These are phyloP conservation scores for Ogataea paraovalis DNA, from an alignment of 805 yeast genomes.

Conservation along the genomic window DNA sequence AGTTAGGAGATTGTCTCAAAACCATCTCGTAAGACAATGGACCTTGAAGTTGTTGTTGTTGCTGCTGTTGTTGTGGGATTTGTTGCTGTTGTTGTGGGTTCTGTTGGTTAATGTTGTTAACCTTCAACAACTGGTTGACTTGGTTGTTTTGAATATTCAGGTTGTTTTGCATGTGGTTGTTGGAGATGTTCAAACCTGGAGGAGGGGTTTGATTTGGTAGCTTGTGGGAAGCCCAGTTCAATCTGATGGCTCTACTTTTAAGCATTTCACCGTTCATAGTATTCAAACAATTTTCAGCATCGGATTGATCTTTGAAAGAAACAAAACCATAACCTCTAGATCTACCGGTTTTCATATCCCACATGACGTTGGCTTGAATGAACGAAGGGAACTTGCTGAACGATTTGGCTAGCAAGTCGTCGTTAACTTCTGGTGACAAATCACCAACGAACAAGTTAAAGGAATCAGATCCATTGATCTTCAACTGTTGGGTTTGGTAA, in stretches of 20 bases:
- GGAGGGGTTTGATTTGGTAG: conserved; percentile 34
- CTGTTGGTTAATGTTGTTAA: conserved; percentile 15
- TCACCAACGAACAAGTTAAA: conserved; percentile 85
- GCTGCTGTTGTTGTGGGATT: conserved; percentile 3
- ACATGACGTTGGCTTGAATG: conserved; percentile 88
- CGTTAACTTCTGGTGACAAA: conserved; percentile 75
- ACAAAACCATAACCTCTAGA: conserved; percentile 92
- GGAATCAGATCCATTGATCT: conserved; percentile 39
- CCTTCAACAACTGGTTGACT: neutral
- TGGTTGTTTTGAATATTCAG: neutral
- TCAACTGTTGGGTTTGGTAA: conserved; percentile 70
- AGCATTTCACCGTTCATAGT: conserved; percentile 71
- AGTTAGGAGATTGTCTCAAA: conserved; percentile 71
- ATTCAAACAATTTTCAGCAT: conserved; percentile 70
- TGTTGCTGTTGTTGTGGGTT: conserved; percentile 14
- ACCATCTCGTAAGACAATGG: conserved; percentile 57
- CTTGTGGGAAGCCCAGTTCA: conserved; percentile 86
- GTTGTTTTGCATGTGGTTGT: conserved; percentile 1
- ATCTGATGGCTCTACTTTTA: conserved; percentile 72
- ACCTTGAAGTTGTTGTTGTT: conserved; percentile 8
- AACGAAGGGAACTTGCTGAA: conserved; percentile 58
- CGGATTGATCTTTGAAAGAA: conserved; percentile 59
- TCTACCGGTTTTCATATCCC: conserved; percentile 94
- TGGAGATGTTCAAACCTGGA: conserved; percentile 16
- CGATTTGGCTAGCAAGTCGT: conserved; percentile 57